Evolutionary conservation across 306 rosid genomes (phyloP), one percentile per base, ranked within the genome.

Genomic region (Quercus gilva): DNA sequence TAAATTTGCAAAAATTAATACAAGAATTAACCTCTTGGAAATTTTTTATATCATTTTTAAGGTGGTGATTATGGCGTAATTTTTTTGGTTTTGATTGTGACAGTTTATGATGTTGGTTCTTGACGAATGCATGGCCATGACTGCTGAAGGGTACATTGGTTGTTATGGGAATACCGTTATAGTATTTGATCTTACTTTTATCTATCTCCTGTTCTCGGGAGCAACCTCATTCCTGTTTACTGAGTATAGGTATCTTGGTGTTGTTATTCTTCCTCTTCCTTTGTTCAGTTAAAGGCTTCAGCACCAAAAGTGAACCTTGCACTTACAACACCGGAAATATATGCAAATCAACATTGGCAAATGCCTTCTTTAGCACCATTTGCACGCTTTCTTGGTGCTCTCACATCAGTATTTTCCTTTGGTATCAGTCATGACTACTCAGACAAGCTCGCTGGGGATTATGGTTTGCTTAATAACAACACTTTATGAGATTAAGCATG

Each of bases 341-440:
- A 55, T 92, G 97, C 65, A 92, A 92, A 78, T 92, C 94, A 33
- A 89, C 97, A 56, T 75, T 87, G 71, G 94, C 97, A 74, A 92
- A 84, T 73, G 91, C 92, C 61, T 2, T 84, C 65, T 90, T 88
- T 59, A 88, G 77, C 74, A 85, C 91, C n/a, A 23, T 87, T 64
- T 41, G 90, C 92, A 52, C 90, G 88, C 87, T 87, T 88, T 71
- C 87, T 88, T 4, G 97, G 92, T 70, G 89, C 89, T 74, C 5
- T 90, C 15, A 90, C 92, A 11, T 88, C 90, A 1, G 88, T 87
- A 73, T 84, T 88, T 4, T 90, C 90, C 21, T 91, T 91, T 29
- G 93, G 93, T 56, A 52, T 69, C 56, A 41, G 57, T 65, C 91
- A 87, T 81, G 89, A 89, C 87, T 86, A 84, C 74, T 17, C 85